Evolutionary conservation across 225 moss, liverwort and hornwort species (phyloP), one percentile per base, ranked within the genome.

Genomic region (Polytrichum commune): DNA sequence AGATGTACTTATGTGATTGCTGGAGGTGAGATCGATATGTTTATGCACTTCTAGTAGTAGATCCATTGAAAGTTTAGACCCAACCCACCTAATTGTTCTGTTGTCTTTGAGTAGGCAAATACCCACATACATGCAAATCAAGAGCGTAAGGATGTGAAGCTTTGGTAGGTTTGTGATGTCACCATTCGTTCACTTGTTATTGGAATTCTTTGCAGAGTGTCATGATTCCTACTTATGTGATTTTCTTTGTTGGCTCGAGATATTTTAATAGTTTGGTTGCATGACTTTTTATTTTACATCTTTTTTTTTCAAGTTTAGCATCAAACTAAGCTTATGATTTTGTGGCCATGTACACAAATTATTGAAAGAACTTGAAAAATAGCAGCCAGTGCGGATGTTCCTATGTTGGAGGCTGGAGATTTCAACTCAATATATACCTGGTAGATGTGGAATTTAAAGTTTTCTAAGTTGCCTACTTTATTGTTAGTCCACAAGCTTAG

Each of bases 361-460:
- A 27, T 55, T 96, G 46, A 96, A 96, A 62, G 96, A 93, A 63
- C 86, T 96, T 65, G 96, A 77, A 96, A 96, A 73, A 96, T 96
- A 69, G 96, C 96, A 68, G 96, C 93, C 62, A 96, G 96, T 62
- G 96, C 96, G 70, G 96, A 96, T 68, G 93, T 96, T 80, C 96
- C 96, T 18, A 96, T 96, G 96, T 78, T 96, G 74, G 96, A 93
- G 66, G 96, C 96, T 26, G 96, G 96, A 8, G 96, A 96, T 75
- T 96, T 96, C 74, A 96, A 96, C 71, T 93, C 96, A 18, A n/a
- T n/a, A n/a, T n/a, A 83, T 91, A 69, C 96, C 96, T 68, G 90
- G 90, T 80, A 96, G 96, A 93, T 93, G 57, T 32, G 84, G 81
- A 53, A 24, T 27, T 60, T 24, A n/a, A 29, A 7, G n/a, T 29